Base-by-base conservation (phyloP, 2,329 filamentous ascomycete genomes). In the Nothopassalora personata region DNA sequence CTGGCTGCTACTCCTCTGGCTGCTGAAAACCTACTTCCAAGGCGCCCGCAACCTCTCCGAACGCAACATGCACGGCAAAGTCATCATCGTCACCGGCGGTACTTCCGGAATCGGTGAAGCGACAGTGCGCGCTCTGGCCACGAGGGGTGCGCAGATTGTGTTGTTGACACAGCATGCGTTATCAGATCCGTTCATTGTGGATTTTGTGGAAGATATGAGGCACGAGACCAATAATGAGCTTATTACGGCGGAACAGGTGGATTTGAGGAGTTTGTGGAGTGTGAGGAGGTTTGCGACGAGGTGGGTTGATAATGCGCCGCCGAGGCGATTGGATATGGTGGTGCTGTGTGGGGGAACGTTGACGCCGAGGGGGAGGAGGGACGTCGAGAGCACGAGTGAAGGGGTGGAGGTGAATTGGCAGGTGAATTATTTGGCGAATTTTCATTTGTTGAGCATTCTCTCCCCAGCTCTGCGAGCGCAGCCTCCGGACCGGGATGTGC, bases 291-390 rank as follows among this genome's bases (percentile, higher is more conserved):
- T 99, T 73, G 94, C 94, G 11, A 99, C 94, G 0, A 93, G 91
- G 78, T 99, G 95, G 93, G 91, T 99, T 65, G 93, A 99, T 74
- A 97, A 97, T 73, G 84, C 89, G 23, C 93, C 94, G 2, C 90
- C 92, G 8, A 83, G 95, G 58, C 82, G 95, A 51, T 79, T 99
- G 6, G 94, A 99, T 73, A 92, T 93, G 86, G 79, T 99, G 50
- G 83, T 99, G 19, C 81, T 99, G 18, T 96, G 91, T 73, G 94
- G 88, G 9, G 89, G 89, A 48, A 88, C 87, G 0, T 78, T 91
- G 65, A 90, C 88, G 4, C 87, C 90, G 2, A 83, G 82, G 10
- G 89, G 86, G 1, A 80, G 82, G 5, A 76, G 79, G 64, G 23
- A 3, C 23, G 63, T 73, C 4, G 77, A 74, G 1, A 77, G 83